phyloP scores from a whole-genome alignment of 331 rosid species.

The Prunus yedoensis region DNA sequence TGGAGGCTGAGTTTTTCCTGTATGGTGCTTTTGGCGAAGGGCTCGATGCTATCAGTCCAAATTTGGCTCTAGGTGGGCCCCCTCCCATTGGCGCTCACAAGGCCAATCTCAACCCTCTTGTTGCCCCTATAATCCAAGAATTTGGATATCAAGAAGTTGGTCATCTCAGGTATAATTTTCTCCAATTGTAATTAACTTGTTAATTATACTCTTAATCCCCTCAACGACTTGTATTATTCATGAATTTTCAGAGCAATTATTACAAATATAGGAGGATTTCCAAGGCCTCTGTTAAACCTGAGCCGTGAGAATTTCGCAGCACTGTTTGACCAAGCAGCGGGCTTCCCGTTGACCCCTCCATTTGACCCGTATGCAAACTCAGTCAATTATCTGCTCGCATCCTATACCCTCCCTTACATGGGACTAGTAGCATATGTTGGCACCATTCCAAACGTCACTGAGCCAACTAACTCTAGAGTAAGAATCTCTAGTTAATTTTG shows the following conservation, averaged over 20 bases:
- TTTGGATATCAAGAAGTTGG: slow-evolving; percentile 30
- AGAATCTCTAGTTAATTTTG: neutral
- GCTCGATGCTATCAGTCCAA: slow-evolving; percentile 8
- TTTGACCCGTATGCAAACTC: slow-evolving; percentile 22
- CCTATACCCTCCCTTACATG: slow-evolving; percentile 22
- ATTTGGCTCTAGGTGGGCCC: slow-evolving; percentile 7
- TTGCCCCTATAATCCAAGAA: slow-evolving; percentile 3
- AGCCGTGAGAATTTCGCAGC: slow-evolving; percentile 18
- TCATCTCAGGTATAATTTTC: slow-evolving; percentile 17
- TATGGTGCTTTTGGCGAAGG: slow-evolving; percentile 16
- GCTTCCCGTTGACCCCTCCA: slow-evolving; percentile 13
- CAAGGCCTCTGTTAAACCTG: slow-evolving; percentile 19
- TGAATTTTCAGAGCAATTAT: slow-evolving; percentile 18
- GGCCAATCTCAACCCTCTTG: slow-evolving; percentile 26
- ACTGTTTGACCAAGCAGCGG: slow-evolving; percentile 21
- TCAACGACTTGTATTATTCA: neutral
- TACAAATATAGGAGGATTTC: slow-evolving; percentile 18
- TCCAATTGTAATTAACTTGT: too few relatives aligned
- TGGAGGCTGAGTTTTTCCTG: slow-evolving; percentile 24
- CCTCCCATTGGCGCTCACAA: slow-evolving; percentile 20
- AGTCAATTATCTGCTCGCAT: slow-evolving; percentile 17
- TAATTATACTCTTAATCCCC: too few relatives aligned
- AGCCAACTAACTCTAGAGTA: neutral
- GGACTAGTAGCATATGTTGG: slow-evolving; percentile 31
- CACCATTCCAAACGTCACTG: slow-evolving; percentile 17